Percentiles rank a stretch among this genome's conserved stretches.
These are phyloP conservation scores for Coelastrella sp. DNA, from an alignment of 139 green algal genomes.

Conservation along the genomic window DNA sequence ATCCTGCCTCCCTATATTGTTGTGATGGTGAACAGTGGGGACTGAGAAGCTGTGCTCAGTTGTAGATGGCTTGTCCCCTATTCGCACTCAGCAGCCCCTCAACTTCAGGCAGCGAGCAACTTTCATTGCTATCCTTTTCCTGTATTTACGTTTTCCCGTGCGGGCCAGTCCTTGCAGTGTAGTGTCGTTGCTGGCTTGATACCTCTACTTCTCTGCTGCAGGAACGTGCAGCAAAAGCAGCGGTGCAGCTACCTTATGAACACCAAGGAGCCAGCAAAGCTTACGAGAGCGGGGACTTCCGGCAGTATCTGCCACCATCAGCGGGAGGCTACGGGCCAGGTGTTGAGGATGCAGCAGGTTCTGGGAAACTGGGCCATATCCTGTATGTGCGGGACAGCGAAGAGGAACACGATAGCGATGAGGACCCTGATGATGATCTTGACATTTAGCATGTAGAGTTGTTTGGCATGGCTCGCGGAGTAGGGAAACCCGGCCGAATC, in stretches of 20 bases:
- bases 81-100: too few relatives aligned
- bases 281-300: constrained; percentile 66
- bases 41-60: too few relatives aligned
- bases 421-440: constrained; percentile 77
- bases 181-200: too few relatives aligned
- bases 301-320: constrained; percentile 73
- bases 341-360: neutral
- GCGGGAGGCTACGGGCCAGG: constrained; percentile 66
- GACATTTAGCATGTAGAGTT: neutral
- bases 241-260: constrained; percentile 81
- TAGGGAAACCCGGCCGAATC: neutral
- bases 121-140: too few relatives aligned
- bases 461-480: too few relatives aligned
- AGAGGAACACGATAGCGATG: constrained; percentile 82
- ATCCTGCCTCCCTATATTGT: too few relatives aligned
- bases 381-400: constrained; percentile 83
- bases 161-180: too few relatives aligned
- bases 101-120: too few relatives aligned
- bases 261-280: constrained; percentile 66
- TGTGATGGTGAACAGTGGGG: too few relatives aligned
- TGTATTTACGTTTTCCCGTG: too few relatives aligned
- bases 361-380: constrained; percentile 75
- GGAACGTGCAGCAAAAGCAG: constrained; percentile 61
- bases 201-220: constrained; percentile 23
- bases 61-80: too few relatives aligned